These are phyloP conservation scores for Sinapis alba DNA, from an alignment of 441 rosid species.

Conservation along the genomic window DNA sequence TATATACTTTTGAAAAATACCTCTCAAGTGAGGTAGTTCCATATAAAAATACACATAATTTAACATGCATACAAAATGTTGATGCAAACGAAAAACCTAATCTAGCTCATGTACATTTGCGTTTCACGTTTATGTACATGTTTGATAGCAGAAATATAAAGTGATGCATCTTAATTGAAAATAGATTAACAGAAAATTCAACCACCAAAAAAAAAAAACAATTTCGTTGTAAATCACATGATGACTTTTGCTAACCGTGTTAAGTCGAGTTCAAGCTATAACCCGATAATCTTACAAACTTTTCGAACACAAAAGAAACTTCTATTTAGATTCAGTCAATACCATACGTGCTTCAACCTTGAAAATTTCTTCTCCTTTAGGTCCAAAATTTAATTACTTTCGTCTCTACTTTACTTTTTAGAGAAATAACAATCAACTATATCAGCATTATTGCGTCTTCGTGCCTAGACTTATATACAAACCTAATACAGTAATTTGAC, in stretches of 20 bases:
- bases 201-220: not conserved
- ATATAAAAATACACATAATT: not conserved
- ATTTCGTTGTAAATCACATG: not conserved
- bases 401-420: not conserved
- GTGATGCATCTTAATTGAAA: not conserved
- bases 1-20: not conserved
- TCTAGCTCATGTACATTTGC: not conserved
- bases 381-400: conserved; percentile 4
- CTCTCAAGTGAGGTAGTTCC: not conserved
- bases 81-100: not conserved
- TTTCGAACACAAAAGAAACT: conserved; percentile 12
- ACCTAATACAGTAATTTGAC: conserved; percentile 15
- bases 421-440: conserved; percentile 10
- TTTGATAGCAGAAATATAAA: not conserved
- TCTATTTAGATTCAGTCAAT: conserved; percentile 24
- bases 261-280: not conserved
- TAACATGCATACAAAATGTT: not conserved
- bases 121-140: not conserved
- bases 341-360: not conserved
- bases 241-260: conserved; percentile 8
- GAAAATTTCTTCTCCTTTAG: conserved; percentile 15
- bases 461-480: conserved; percentile 8
- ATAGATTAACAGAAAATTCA: not conserved
- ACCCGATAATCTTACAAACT: not conserved
- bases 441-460: conserved; percentile 20